phyloP scores from a whole-genome alignment of 1,139 yeast species.

The Wickerhamomyces sp. region DNA sequence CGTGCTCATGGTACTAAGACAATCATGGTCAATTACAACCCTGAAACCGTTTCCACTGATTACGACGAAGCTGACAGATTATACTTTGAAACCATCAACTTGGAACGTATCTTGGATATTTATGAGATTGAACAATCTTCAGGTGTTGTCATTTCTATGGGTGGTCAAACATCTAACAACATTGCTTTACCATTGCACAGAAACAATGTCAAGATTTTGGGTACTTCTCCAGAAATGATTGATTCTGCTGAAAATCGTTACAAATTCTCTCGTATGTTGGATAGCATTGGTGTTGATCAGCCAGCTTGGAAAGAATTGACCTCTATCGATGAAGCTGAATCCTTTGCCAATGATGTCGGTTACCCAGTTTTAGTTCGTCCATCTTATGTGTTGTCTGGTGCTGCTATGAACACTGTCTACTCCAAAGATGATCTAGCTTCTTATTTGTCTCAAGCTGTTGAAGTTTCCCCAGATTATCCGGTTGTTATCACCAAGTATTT shows the following conservation, averaged over 20 bases:
- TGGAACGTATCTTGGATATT: conserved; percentile 93
- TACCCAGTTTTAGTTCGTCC: conserved; percentile 98
- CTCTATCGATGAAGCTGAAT: conserved; percentile 88
- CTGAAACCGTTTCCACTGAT: conserved; percentile 97
- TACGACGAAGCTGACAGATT: conserved; percentile 97
- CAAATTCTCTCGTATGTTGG: conserved; percentile 97
- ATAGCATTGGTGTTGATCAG: conserved; percentile 94
- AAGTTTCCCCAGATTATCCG: conserved; percentile 96
- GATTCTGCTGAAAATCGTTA: conserved; percentile 98
- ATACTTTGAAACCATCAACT: conserved; percentile 91
- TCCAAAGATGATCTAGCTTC: conserved; percentile 84
- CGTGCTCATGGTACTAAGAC: conserved; percentile 87
- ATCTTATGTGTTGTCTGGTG: conserved; percentile 95
- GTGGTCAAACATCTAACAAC: conserved; percentile 98
- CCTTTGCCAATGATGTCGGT: conserved; percentile 83
- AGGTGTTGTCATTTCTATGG: conserved; percentile 97
- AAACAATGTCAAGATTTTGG: conserved; percentile 91
- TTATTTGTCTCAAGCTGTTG: conserved; percentile 89
- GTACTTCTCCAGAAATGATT: conserved; percentile 98
- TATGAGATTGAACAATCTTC: conserved; percentile 87
- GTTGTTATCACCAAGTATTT: conserved; percentile 96
- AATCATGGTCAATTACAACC: conserved; percentile 96
- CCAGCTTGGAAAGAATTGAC: conserved; percentile 99
- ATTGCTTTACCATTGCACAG: conserved; percentile 92
- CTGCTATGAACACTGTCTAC: conserved; percentile 97